phyloP scores from a whole-genome alignment of 768 basidiomycete species.

The Russula griseocarnosa region DNA sequence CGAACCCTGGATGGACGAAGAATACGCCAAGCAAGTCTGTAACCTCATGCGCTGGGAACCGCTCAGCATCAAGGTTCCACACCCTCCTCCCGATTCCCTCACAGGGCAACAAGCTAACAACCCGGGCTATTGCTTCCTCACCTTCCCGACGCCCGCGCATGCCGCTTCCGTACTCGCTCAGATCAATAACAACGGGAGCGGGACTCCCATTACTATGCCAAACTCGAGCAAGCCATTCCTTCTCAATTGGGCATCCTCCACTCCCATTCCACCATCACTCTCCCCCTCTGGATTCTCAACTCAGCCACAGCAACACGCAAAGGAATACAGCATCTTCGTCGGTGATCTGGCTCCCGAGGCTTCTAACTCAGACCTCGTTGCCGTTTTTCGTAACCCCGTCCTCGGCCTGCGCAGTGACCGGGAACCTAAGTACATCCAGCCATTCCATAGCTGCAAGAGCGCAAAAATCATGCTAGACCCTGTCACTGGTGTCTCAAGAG shows the following conservation, averaged over 20 bases:
- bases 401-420: constrained; percentile 80
- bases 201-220: constrained; percentile 65
- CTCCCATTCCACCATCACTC: constrained; percentile 36
- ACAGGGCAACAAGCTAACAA: constrained; percentile 71
- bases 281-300: constrained; percentile 36
- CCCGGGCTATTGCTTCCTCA: constrained; percentile 83
- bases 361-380: constrained; percentile 92
- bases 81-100: constrained; percentile 51
- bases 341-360: constrained; percentile 92
- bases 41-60: constrained; percentile 84
- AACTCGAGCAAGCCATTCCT: constrained; percentile 80
- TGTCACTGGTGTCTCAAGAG: constrained; percentile 80
- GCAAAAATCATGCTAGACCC: constrained; percentile 96
- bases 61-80: constrained; percentile 67
- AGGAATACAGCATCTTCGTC: constrained; percentile 92
- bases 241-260: constrained; percentile 66
- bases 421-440: constrained; percentile 83
- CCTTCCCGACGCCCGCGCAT: constrained; percentile 68
- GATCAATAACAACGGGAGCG: constrained; percentile 47
- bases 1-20: constrained; percentile 97
- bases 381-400: constrained; percentile 86
- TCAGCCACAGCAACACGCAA: constrained; percentile 58
- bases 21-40: constrained; percentile 87
- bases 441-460: constrained; percentile 89
- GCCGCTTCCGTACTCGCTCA: constrained; percentile 69